A percentile compares a stretch with the other conserved stretches of the same genome.
These are phyloP conservation scores for Acephala macrosclerotiorum DNA, from an alignment of 2,329 filamentous ascomycete genomes.

Conservation along the genomic window DNA sequence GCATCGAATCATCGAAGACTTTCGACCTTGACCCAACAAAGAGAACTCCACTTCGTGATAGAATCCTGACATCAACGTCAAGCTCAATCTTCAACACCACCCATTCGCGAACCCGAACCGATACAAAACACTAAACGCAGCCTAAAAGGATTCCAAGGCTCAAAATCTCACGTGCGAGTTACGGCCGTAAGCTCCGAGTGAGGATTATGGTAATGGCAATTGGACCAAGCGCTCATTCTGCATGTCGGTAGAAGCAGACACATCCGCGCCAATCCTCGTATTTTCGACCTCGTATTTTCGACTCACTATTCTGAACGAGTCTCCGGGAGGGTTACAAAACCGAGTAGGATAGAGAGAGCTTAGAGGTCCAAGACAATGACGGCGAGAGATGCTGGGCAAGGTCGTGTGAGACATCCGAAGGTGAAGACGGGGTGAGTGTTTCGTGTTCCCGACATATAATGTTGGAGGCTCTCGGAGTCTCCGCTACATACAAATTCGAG, in stretches of 20 bases:
- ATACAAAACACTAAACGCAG: too few species aligned
- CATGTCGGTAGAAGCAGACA: neutral
- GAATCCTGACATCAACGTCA: too few species aligned
- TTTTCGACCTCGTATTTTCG: too few species aligned
- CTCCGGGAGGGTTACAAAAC: too few species aligned
- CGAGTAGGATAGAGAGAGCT: neutral
- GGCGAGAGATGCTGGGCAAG: neutral
- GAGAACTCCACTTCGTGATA: too few species aligned
- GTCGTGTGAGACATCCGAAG: slow-evolving; percentile 22
- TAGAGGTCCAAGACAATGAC: neutral
- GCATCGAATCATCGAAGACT: too few species aligned
- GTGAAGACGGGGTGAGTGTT: slow-evolving; percentile 31
- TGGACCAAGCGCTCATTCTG: neutral
- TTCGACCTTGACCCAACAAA: too few species aligned
- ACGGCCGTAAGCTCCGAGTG: neutral
- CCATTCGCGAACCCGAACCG: too few species aligned
- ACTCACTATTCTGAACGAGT: too few species aligned
- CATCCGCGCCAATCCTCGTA: neutral
- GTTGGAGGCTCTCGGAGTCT: neutral
- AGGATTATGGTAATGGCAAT: neutral
- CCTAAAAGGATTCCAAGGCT: too few species aligned
- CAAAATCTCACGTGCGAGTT: neutral
- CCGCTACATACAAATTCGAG: neutral
- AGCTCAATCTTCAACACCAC: too few species aligned
- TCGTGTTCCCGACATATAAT: neutral